Conservation (phyloP, 768 basidiomycete genomes). For the Pulveroboletus sp. region DNA sequence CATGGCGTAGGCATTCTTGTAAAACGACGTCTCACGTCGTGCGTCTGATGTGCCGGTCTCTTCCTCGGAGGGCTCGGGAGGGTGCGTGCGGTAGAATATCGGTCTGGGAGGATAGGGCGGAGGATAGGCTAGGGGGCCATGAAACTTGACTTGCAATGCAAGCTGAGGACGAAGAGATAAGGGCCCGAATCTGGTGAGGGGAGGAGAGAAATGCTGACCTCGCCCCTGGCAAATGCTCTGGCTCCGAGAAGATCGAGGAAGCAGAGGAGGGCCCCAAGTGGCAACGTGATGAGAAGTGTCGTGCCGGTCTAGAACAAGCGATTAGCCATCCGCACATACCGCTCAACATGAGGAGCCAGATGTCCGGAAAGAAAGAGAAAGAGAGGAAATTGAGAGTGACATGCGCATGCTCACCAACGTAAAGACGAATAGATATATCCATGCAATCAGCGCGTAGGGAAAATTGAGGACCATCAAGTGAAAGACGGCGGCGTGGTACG, state of each 20-base stretch:
- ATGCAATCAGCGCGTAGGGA: conserved; percentile 72
- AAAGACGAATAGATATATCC: conserved; percentile 74
- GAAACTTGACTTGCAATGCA: conserved; percentile 63
- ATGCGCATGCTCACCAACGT: conserved; percentile 60
- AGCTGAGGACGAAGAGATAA: conserved; percentile 39
- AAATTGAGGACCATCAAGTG: conserved; percentile 75
- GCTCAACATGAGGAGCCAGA: conserved; percentile 1
- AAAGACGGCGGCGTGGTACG: conserved; percentile 63
- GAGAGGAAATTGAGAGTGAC: neutral
- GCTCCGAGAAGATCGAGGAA: conserved; percentile 76
- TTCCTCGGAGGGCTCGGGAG: conserved; percentile 43
- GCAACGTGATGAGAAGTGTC: conserved; percentile 72
- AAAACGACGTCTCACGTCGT: conserved; percentile 66
- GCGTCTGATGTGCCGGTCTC: conserved; percentile 40
- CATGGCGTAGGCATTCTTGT: conserved; percentile 79
- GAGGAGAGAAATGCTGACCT: conserved; percentile 39
- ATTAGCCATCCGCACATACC: conserved; percentile 16
- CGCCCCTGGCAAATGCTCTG: conserved; percentile 62
- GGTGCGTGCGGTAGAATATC: conserved; percentile 64
- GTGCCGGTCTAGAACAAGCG: conserved; percentile 57
- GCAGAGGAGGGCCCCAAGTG: conserved; percentile 71
- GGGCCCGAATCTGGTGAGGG: neutral
- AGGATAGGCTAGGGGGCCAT: conserved; percentile 59
- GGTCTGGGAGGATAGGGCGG: conserved; percentile 64
- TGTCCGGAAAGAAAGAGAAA: neutral